Evolutionary conservation across 2,329 filamentous ascomycete species (phyloP), one percentile per base, ranked within the genome.

Genomic region (Fusarium nisikadoi): DNA sequence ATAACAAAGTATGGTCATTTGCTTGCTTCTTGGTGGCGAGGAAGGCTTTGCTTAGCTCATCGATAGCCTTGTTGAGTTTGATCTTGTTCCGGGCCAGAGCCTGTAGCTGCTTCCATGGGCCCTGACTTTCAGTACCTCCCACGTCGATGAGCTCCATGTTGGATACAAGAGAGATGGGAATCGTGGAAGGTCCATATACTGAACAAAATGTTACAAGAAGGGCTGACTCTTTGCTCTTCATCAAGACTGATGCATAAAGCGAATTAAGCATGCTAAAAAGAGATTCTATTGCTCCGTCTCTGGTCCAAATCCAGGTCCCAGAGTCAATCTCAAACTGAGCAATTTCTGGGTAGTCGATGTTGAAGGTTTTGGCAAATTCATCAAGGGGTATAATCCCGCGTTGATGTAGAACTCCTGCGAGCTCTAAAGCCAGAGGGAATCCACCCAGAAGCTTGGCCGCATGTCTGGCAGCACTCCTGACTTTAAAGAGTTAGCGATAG

Each of bases 231-330:
- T 23, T 17, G 4, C 20, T 56, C 6, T 29, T 47, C 3, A 5
- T 13, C 6, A 11, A 4, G 0, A 47, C 2, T 5, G 49, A 41
- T 12, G 29, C 25, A 13, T 49, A 56, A 2, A 62, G 35, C 8
- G 49, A 25, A 17, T 62, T 42, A 10, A 62, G 31, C 33, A 62
- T 62, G 6, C 42, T 10, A 8, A 56, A 62, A 9, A 62, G 59
- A 7, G 50, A 56, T 3, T 35, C 19, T 3, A n/a, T 17, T 23
- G 38, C 19, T 4, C 23, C 50, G 11, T 12, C 33, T 16, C 20
- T 62, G 9, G 27, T 31, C 59, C 59, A 62, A 1, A n/a, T 9
- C 59, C 59, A 62, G 3, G 10, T 12, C 20, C 35, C 59, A 2
- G 59, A 25, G 6, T 57, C 59, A 3, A 56, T 36, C 12, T 27